Evolutionary conservation across 345 rosid species (phyloP), one percentile per base, ranked within the genome.

Genomic region (Syzygium jambos): DNA sequence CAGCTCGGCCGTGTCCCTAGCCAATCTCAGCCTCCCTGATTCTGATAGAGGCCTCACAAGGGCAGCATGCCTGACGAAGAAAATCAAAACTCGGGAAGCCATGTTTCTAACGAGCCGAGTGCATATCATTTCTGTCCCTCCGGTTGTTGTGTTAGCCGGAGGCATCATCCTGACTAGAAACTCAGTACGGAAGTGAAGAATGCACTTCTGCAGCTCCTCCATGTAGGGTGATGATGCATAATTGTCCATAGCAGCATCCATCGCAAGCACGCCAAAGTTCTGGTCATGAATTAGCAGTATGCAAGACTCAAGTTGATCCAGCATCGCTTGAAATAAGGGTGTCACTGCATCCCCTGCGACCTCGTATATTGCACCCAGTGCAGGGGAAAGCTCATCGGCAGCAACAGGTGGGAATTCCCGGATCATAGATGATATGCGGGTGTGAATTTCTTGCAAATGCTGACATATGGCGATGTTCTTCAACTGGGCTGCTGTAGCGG

Each of bases 1-100:
- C 84, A 98, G 92, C 93, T 98, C 99, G 17, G 99, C 99, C 99
- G 96, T 98, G 92, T 98, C 99, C 88, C 94, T 92, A 49, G 98
- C 98, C 97, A 98, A 94, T 86, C 98, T 93, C 90, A 98, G 94
- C 91, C 95, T 98, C 87, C 99, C 99, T 54, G 98, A 95, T 92
- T 96, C 99, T 19, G 99, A 96, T 22, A 98, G 96, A 13, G 99
- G 99, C 89, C 99, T 90, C 21, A 96, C 95, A 34, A 98, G 95
- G 90, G 99, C 95, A 85, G 96, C 97, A 86, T 98, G 99, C 84
- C 98, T 90, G 87, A 98, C 93, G 88, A 96, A 98, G 94, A 98
- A 95, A 83, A 93, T 93, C 87, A 96, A 92, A 88, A 96, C 98
- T 77, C 99, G 91, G 12, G 98, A 93, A 86, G 98, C 99, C 97